Evolutionary conservation across 2,329 filamentous ascomycete genomes (phyloP).

Genomic region (Aureobasidium subglaciale): DNA sequence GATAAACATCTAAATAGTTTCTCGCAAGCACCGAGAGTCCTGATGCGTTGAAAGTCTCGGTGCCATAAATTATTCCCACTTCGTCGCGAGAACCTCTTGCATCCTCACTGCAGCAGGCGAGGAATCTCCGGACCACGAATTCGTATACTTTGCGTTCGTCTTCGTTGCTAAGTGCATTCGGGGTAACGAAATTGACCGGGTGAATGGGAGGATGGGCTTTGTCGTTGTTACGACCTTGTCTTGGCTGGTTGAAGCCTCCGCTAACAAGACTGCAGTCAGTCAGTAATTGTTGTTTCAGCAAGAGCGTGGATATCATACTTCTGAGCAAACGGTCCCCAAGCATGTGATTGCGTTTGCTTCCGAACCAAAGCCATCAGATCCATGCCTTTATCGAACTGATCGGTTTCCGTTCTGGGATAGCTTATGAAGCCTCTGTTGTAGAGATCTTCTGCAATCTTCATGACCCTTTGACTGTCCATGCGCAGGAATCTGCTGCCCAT

Average conservation of each 20-base stretch:
- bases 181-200: slow-evolving; percentile 75
- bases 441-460: slow-evolving; percentile 76
- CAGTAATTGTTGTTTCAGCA: neutral
- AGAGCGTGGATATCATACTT: neutral
- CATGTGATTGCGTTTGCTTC: slow-evolving; percentile 69
- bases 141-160: slow-evolving; percentile 79
- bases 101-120: slow-evolving; percentile 93
- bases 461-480: slow-evolving; percentile 87
- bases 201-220: slow-evolving; percentile 97
- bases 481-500: slow-evolving; percentile 81
- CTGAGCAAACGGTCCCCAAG: slow-evolving; percentile 78
- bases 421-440: slow-evolving; percentile 96
- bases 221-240: slow-evolving; percentile 82
- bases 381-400: slow-evolving; percentile 87
- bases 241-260: slow-evolving; percentile 73
- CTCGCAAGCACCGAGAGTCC: slow-evolving; percentile 78
- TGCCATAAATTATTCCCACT: slow-evolving; percentile 75
- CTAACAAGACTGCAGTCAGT: slow-evolving; percentile 48
- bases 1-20: slow-evolving; percentile 92
- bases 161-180: slow-evolving; percentile 51
- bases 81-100: slow-evolving; percentile 81
- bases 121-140: slow-evolving; percentile 82
- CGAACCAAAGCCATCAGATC: slow-evolving; percentile 71
- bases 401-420: slow-evolving; percentile 94
- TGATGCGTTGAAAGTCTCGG: slow-evolving; percentile 73